Evolutionary conservation across 1,284 basidiomycete genomes (phyloP), one percentile per base, ranked within the genome.

Genomic region (Tilletiopsis washingtonensis): DNA sequence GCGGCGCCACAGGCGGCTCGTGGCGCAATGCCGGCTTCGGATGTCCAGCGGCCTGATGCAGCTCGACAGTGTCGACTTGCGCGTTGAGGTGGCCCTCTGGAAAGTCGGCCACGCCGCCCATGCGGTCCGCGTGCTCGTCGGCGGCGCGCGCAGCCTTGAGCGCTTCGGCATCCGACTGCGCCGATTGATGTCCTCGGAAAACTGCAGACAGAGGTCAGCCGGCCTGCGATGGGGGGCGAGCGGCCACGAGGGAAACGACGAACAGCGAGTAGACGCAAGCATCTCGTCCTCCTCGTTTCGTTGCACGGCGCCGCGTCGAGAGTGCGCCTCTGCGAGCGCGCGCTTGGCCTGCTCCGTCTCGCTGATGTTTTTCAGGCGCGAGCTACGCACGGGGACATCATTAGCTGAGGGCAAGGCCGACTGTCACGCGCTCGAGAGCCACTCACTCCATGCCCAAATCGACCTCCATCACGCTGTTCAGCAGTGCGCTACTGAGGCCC

Each of bases 381-480:
- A 80, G 58, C 91, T 94, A 54, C 6, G 5, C n/a, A 40, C 7
- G 12, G n/a, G n/a, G n/a, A n/a, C n/a, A 32, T 41, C 20, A 29
- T 4, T 12, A 38, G 27, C 14, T 15, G 12, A 32, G 25, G 21
- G 19, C 41, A 39, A 19, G 27, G 34, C 36, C n/a, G n/a, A 40
- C 39, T 47, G 12, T 14, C 40, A 15, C 14, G 17, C 12, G 14
- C 23, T 4, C 4, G n/a, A 41, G 9, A 21, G 40, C 19, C 4
- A 82, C 86, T 64, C 66, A 93, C 90, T 97, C 91, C 84, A 97
- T 96, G 49, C 93, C 93, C 4, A 98, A 78, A 74, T 98, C 93
- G 4, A 97, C 88, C 70, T 97, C 93, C 0, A 91, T 91, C 60
- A 98, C 75, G 26, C 88, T 88, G 12, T 88, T 93, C 50, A 98